Conservation (phyloP, 192 early-diverging fungal species). For the Ambispora gerdemannii region DNA sequence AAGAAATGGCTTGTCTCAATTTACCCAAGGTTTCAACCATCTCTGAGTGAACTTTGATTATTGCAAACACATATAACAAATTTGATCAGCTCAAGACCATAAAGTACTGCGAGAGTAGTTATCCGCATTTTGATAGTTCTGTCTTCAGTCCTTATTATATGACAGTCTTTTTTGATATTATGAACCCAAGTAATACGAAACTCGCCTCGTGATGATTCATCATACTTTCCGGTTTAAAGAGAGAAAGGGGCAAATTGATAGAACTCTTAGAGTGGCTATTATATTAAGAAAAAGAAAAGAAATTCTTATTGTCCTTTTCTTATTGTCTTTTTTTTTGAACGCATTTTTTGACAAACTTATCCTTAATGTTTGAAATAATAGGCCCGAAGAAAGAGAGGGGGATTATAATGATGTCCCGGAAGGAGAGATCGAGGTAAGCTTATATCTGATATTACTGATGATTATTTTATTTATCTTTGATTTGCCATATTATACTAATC, state of each 20-base stretch:
- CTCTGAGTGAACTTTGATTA: neutral
- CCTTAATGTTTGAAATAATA: neutral
- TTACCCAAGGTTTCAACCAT: neutral
- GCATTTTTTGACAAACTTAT: neutral
- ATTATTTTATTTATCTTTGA: neutral
- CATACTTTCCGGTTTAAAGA: neutral
- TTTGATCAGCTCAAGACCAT: neutral
- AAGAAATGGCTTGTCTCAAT: neutral
- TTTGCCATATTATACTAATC: neutral
- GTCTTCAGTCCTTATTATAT: neutral
- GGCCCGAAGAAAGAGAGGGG: neutral
- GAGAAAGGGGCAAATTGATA: neutral
- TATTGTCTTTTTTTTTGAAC: too few species aligned
- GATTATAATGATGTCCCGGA: constrained; percentile 18
- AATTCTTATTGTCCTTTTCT: neutral
- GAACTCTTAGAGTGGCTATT: neutral
- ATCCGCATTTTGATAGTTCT: neutral
- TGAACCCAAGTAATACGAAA: too few species aligned
- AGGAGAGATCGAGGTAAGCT: constrained; percentile 23
- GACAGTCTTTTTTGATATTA: neutral
- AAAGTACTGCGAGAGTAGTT: neutral
- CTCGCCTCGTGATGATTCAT: neutral
- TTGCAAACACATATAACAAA: neutral
- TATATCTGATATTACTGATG: neutral
- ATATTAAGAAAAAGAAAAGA: neutral